phyloP scores from a whole-genome alignment of 306 rosid species.

The Vicia faba region DNA sequence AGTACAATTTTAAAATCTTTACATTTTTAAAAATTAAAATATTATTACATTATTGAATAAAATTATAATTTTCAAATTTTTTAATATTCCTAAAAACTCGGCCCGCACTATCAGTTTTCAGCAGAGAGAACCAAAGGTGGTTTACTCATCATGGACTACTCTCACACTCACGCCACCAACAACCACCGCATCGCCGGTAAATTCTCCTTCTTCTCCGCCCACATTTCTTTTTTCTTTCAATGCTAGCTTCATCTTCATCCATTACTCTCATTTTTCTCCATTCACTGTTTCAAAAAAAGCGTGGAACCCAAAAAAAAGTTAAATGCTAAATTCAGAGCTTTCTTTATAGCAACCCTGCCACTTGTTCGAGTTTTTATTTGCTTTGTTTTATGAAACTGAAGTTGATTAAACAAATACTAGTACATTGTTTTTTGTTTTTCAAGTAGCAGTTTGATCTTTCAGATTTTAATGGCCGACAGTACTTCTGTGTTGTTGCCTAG shows the following conservation, averaged over 20 bases:
- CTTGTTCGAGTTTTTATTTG: constrained; percentile 7
- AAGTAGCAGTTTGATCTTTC: constrained; percentile 12
- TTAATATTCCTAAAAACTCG: constrained; percentile 2
- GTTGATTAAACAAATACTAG: not conserved
- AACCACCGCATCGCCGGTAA: constrained; percentile 39
- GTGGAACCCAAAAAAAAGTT: constrained; percentile 33
- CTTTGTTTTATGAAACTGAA: constrained; percentile 4
- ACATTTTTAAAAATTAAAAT: too few species aligned
- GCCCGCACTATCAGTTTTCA: not conserved
- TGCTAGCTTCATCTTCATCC: not conserved
- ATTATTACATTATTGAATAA: too few species aligned
- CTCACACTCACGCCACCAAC: not conserved
- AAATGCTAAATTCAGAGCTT: not conserved
- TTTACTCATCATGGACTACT: constrained; percentile 12
- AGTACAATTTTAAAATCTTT: too few species aligned
- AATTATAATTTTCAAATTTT: too few species aligned
- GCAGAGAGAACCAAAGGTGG: not conserved
- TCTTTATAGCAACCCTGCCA: constrained; percentile 1
- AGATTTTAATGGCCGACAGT: constrained; percentile 31
- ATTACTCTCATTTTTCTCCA: not conserved
- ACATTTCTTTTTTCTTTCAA: not conserved
- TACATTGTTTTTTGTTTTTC: not conserved
- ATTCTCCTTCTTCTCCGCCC: not conserved
- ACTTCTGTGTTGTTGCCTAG: constrained; percentile 26
- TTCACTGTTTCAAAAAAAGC: not conserved